Evolutionary conservation across 768 basidiomycete species (phyloP).

Genomic region (Nidularia pulvinata): DNA sequence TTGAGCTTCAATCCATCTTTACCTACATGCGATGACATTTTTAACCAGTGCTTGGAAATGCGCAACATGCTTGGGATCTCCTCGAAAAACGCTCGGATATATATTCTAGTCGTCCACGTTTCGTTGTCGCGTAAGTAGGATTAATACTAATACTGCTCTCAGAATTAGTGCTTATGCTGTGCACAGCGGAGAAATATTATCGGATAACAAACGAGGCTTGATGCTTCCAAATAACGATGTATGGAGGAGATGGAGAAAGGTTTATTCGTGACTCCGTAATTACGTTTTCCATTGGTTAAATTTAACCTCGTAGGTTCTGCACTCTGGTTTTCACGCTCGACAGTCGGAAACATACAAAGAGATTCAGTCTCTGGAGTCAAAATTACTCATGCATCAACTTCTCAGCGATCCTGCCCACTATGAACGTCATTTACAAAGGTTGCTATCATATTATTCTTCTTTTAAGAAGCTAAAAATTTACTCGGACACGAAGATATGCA

Average conservation of each 20-base stretch:
- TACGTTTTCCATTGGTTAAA: background rate
- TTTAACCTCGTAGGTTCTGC: slow-evolving; percentile 29
- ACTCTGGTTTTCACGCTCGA: slow-evolving; percentile 38
- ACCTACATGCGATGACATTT: background rate
- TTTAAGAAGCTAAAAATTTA: background rate
- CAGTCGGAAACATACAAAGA: slow-evolving; percentile 40
- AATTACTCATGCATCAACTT: slow-evolving; percentile 38
- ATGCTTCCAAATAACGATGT: slow-evolving; percentile 39
- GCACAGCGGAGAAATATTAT: slow-evolving; percentile 41
- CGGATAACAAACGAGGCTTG: slow-evolving; percentile 41
- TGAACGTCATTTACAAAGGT: slow-evolving; percentile 40
- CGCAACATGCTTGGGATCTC: slow-evolving; percentile 44
- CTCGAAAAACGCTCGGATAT: slow-evolving; percentile 45
- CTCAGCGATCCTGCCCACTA: slow-evolving; percentile 33
- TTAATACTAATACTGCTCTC: background rate
- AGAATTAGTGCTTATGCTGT: background rate
- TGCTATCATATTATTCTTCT: background rate
- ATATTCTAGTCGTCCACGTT: slow-evolving; percentile 46
- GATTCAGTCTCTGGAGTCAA: slow-evolving; percentile 47
- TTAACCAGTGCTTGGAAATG: slow-evolving; percentile 37
- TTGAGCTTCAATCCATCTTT: background rate
- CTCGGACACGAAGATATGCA: slow-evolving; percentile 27
- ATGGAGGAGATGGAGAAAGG: slow-evolving; percentile 51
- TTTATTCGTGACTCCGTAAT: slow-evolving; percentile 6
- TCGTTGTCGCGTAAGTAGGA: slow-evolving; percentile 34